These are phyloP conservation scores for Myriosclerotinia scirpicola DNA, from an alignment of 2,329 filamentous ascomycete genomes.

Conservation along the genomic window DNA sequence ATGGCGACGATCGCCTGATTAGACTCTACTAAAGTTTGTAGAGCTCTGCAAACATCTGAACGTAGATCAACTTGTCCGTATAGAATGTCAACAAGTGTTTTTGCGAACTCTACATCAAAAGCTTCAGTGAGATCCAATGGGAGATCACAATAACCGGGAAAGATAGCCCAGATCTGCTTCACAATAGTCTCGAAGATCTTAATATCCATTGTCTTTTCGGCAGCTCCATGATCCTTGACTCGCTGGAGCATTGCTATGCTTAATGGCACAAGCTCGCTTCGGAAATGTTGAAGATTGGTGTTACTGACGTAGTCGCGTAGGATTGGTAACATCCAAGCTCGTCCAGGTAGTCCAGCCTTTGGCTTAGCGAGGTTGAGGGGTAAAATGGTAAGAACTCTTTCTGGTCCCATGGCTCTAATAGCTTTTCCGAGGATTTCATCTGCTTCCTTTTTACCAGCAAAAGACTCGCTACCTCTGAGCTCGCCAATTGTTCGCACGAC, in stretches of 20 bases:
- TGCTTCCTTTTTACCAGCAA: slow-evolving; percentile 91
- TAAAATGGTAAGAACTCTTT: slow-evolving; percentile 76
- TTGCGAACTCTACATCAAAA: slow-evolving; percentile 87
- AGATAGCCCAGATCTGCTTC: slow-evolving; percentile 89
- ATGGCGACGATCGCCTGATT: slow-evolving; percentile 78
- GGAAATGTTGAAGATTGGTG: slow-evolving; percentile 83
- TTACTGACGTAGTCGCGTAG: slow-evolving; percentile 88
- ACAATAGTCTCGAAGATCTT: slow-evolving; percentile 98
- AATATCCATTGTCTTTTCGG: slow-evolving; percentile 89
- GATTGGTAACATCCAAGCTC: slow-evolving; percentile 93
- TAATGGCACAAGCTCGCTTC: slow-evolving; percentile 79
- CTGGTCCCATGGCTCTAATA: slow-evolving; percentile 85
- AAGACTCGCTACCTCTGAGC: slow-evolving; percentile 81
- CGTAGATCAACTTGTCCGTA: slow-evolving; percentile 90
- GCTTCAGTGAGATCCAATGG: slow-evolving; percentile 74
- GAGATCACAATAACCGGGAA: slow-evolving; percentile 93
- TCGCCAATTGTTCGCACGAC: slow-evolving; percentile 81
- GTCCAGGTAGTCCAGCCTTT: slow-evolving; percentile 72
- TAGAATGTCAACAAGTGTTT: slow-evolving; percentile 84
- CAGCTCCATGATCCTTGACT: slow-evolving; percentile 76
- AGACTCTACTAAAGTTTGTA: slow-evolving; percentile 87
- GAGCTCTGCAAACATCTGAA: slow-evolving; percentile 79
- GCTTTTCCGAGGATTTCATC: slow-evolving; percentile 88
- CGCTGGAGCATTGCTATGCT: slow-evolving; percentile 89
- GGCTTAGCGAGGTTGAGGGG: slow-evolving; percentile 83